Conservation (phyloP, 768 basidiomycete genomes). For the Chalciporus chontae region DNA sequence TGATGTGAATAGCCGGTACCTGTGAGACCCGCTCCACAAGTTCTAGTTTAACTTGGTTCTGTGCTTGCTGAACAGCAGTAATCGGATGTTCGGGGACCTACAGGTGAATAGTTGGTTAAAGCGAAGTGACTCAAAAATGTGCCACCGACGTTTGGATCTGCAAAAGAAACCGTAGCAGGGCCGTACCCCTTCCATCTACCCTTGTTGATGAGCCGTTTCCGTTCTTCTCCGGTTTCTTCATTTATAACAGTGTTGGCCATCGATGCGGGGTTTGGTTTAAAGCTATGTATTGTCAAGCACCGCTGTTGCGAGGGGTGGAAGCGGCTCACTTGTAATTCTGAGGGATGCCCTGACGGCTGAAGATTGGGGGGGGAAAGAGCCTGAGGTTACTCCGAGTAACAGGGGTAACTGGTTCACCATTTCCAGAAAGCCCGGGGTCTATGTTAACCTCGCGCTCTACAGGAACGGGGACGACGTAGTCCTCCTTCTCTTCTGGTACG, state of each 20-base stretch:
- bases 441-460: constrained; percentile 40
- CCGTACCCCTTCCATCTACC: constrained; percentile 86
- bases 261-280: constrained; percentile 75
- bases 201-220: constrained; percentile 77
- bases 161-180: constrained; percentile 65
- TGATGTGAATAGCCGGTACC: constrained; percentile 32
- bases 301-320: neutral
- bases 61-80: constrained; percentile 56
- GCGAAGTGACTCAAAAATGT: neutral
- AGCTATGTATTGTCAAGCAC: constrained; percentile 39
- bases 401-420: constrained; percentile 11
- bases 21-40: constrained; percentile 53
- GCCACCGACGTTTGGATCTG: constrained; percentile 45
- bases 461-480: constrained; percentile 43
- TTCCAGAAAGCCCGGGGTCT: constrained; percentile 43
- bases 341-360: constrained; percentile 77
- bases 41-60: constrained; percentile 48
- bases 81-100: constrained; percentile 69
- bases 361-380: constrained; percentile 85
- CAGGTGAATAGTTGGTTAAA: constrained; percentile 4
- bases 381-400: constrained; percentile 56
- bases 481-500: constrained; percentile 66
- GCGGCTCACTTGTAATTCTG: constrained; percentile 71
- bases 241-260: constrained; percentile 63
- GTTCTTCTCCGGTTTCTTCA: constrained; percentile 77